Evolutionary conservation across 164 flowering plant species (phyloP).

Genomic region (Magnolia kwangsiensis): DNA sequence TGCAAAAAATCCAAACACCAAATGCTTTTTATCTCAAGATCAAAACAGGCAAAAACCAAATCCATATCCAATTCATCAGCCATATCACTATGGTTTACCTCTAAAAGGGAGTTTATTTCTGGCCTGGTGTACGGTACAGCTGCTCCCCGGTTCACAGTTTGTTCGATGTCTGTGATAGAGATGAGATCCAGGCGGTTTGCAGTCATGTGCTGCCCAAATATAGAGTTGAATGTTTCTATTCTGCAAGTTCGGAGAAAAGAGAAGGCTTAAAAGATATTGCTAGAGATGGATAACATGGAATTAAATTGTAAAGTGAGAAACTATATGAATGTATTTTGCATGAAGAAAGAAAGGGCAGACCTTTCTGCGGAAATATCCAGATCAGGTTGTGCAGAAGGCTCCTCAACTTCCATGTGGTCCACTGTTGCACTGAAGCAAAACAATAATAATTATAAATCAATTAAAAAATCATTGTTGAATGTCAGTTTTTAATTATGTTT

Average conservation of each 20-base stretch:
- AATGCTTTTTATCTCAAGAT: not conserved
- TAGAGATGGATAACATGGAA: not conserved
- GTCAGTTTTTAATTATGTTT: not conserved
- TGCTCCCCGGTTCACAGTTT: conserved; percentile 52
- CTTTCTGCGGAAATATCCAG: conserved; percentile 50
- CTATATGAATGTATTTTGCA: not conserved
- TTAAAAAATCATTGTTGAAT: not conserved
- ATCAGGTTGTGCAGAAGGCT: conserved; percentile 33
- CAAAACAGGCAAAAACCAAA: not conserved
- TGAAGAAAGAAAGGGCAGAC: conserved; percentile 26
- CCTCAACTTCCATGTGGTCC: conserved; percentile 90
- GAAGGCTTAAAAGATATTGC: not conserved
- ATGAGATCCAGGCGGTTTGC: conserved; percentile 66
- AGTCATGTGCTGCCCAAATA: conserved; percentile 70
- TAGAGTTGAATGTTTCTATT: conserved; percentile 63
- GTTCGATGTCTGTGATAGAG: conserved; percentile 63
- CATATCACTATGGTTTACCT: conserved; percentile 38
- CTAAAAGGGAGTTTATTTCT: conserved; percentile 58
- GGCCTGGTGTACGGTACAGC: conserved; percentile 47
- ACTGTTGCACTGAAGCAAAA: conserved; percentile 13
- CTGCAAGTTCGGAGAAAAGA: conserved; percentile 35
- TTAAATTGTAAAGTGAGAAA: not conserved
- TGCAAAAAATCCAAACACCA: conserved; percentile 25
- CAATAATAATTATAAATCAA: not conserved
- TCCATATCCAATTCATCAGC: not conserved